Base-by-base conservation (phyloP, 371 early-diverging fungal genomes). In the Zopfochytrium polystomum region DNA sequence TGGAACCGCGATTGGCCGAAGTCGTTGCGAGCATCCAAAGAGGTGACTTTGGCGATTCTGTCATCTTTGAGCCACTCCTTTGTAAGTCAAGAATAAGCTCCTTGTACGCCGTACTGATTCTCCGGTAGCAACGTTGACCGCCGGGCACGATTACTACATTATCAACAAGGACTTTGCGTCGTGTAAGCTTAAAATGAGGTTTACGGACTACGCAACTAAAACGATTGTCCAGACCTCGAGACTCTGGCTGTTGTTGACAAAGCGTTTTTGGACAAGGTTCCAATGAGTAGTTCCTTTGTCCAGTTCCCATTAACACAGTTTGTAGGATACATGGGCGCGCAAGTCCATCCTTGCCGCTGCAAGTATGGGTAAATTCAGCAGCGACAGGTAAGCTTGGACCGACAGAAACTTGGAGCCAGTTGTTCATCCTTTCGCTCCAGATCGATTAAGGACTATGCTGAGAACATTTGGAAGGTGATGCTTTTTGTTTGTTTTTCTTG, bases 351-450 rank as follows among this genome's bases (percentile, higher is more conserved):
- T 84, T 52, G 91, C 91, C 52, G 88, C 91, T 26, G 90, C 93
- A 52, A 79, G 85, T 61, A 92, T 92, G 92, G 87, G 90, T 73
- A 90, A 90, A 72, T 94, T 94, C 80, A 88, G 89, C 49, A 85
- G 89, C 71, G 79, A 72, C 57, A 63, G 72, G 66, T 62, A 49
- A 20, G 51, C 33, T 64, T 50, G 6, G 20, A 34, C 45, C n/a
- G 18, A 9, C 23, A 22, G 31, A 87, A 87, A 64, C 82, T 26
- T 42, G 23, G 15, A 23, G 6, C 2, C 38, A 18, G 26, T 55
- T 30, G 7, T 42, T n/a, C n/a, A n/a, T n/a, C n/a, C n/a, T n/a
- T n/a, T n/a, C n/a, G n/a, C 4, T 49, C 6, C 42, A 68, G 93
- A 63, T 80, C 91, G 32, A 86, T 92, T 77, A 71, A 80, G 67